These are phyloP conservation scores for Heterobasidion parviporum DNA, from an alignment of 1,284 basidiomycete species.

Conservation along the genomic window DNA sequence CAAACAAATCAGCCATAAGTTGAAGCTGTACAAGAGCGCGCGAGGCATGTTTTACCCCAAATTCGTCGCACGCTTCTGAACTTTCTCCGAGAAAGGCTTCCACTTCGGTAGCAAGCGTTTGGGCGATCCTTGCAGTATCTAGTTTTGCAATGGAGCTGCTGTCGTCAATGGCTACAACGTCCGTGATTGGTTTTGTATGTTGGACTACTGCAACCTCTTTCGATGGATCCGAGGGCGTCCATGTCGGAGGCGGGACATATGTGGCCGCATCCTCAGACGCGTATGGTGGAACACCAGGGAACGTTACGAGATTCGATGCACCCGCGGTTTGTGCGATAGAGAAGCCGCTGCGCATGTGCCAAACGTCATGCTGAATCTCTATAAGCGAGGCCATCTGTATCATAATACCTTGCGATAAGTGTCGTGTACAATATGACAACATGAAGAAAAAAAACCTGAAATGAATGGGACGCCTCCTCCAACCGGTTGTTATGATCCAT, in stretches of 20 bases:
- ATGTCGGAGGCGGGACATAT: background rate
- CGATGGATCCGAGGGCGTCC: background rate
- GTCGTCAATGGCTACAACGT: background rate
- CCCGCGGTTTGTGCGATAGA: background rate
- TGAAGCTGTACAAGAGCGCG: background rate
- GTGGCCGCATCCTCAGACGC: background rate
- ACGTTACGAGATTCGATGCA: background rate
- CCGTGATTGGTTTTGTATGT: background rate
- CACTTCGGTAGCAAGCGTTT: constrained; percentile 4
- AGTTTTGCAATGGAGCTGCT: background rate
- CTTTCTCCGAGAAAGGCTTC: constrained; percentile 7
- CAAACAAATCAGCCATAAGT: background rate
- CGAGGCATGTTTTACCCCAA: constrained; percentile 23
- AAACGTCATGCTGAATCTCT: constrained; percentile 38
- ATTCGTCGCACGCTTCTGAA: constrained; percentile 16
- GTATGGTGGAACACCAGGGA: background rate
- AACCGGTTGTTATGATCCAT: constrained; percentile 25
- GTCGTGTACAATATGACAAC: background rate
- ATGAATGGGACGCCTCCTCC: constrained; percentile 36
- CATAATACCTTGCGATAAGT: background rate
- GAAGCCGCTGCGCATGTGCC: constrained; percentile 4
- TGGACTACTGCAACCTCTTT: background rate
- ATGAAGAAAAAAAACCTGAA: constrained; percentile 28
- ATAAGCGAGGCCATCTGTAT: constrained; percentile 38
- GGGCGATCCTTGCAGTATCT: background rate